Percentiles rank a stretch among this genome's conserved stretches.
These are phyloP conservation scores for Cicer cuneatum DNA, from an alignment of 306 rosid species.

Conservation along the genomic window DNA sequence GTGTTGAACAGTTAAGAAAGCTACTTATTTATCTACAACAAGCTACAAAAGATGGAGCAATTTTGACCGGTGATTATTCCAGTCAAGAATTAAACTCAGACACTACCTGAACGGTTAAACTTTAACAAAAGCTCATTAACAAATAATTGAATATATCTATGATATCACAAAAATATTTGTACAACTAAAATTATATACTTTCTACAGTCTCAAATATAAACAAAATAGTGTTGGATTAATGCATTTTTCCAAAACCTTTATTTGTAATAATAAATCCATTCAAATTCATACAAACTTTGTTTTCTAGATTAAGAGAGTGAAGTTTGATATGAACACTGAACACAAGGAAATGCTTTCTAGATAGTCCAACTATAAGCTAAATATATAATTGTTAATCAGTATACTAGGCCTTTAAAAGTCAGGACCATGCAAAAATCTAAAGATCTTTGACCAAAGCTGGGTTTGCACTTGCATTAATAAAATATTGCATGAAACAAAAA, in stretches of 20 bases:
- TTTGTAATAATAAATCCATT: neutral
- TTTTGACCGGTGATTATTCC: neutral
- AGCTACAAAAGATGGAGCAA: neutral
- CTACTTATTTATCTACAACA: neutral
- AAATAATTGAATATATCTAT: too few relatives aligned
- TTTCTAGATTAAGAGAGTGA: constrained; percentile 23
- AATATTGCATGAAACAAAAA: neutral
- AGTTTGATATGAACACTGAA: neutral
- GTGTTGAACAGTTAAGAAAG: neutral
- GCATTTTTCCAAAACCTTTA: neutral
- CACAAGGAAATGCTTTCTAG: neutral
- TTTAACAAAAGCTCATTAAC: too few relatives aligned
- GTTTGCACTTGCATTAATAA: neutral
- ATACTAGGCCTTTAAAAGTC: too few relatives aligned
- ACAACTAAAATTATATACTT: too few relatives aligned
- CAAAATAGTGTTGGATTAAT: neutral
- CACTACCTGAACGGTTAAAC: neutral
- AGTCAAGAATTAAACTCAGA: neutral
- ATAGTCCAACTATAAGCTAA: too few relatives aligned
- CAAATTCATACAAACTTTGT: constrained; percentile 5
- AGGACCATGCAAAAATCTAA: too few relatives aligned
- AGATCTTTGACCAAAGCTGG: too few relatives aligned
- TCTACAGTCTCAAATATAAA: too few relatives aligned
- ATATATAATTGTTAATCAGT: too few relatives aligned
- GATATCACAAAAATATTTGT: too few relatives aligned